Percentiles rank a stretch among this genome's conserved stretches.
These are phyloP conservation scores for Austroboletus novae-zelandiae DNA, from an alignment of 1,284 basidiomycete genomes.

Conservation along the genomic window DNA sequence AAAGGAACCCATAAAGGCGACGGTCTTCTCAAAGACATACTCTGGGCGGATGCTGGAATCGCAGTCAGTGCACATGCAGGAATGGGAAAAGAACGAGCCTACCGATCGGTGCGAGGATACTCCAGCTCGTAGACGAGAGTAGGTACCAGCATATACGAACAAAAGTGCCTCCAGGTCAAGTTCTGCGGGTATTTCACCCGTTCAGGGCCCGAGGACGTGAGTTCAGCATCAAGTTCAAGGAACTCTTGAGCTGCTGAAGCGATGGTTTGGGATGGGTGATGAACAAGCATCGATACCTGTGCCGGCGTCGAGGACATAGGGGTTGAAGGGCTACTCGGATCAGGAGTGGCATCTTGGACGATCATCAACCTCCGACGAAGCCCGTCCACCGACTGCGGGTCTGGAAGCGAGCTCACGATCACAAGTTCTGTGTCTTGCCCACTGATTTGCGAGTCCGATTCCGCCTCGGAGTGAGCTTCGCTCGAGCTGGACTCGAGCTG, in stretches of 20 bases:
- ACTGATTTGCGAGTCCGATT: conserved; percentile 19
- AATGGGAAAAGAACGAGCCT: conserved; percentile 20
- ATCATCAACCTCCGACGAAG: conserved; percentile 54
- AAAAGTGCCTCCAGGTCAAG: conserved; percentile 82
- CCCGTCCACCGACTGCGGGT: conserved; percentile 48
- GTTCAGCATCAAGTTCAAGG: conserved; percentile 73
- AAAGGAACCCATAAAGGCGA: conserved; percentile 95
- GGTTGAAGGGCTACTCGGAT: conserved; percentile 4
- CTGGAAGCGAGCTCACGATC: conserved; percentile 47
- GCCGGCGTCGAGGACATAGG: conserved; percentile 8
- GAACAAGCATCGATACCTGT: conserved; percentile 59
- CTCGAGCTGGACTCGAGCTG: conserved; percentile 26
- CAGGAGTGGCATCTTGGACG: conserved; percentile 1
- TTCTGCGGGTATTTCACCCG: conserved; percentile 84
- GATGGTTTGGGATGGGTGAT: conserved; percentile 72
- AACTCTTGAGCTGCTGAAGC: conserved; percentile 75
- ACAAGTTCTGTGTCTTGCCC: conserved; percentile 39
- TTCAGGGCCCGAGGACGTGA: conserved; percentile 67
- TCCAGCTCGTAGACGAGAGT: conserved; percentile 96
- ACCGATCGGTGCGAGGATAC: conserved; percentile 88
- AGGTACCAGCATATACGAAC: conserved; percentile 86
- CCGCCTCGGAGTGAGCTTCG: conserved; percentile 26
- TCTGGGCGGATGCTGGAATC: conserved; percentile 74
- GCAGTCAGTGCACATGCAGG: too few relatives aligned
- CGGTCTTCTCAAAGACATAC: conserved; percentile 93